Base-by-base conservation (phyloP, 805 yeast genomes). In the Candida verbasci region DNA sequence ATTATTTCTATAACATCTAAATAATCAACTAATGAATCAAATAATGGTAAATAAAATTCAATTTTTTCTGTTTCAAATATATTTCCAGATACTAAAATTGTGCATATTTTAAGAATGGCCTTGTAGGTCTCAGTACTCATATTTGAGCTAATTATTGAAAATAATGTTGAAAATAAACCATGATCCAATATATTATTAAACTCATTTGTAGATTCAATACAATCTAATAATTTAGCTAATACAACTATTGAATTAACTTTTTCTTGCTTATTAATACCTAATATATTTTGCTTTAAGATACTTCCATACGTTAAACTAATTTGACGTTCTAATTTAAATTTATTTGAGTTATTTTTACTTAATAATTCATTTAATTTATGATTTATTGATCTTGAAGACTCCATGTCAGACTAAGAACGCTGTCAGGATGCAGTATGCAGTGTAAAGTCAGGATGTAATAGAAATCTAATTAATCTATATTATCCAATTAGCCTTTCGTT, bases 211-310 rank as follows among this genome's bases (percentile, higher is more conserved):
- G 76, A 73, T 6, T 72, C 66, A 9, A 64, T 48, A 35, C 63
- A 62, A 29, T 75, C 80, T 29, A 77, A 53, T 18, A 74, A 58
- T 43, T 69, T 74, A 22, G 80, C 74, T 21, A 80, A 54, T 3
- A 77, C 76, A 1, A 72, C 71, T 8, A 78, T 70, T 2, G 76
- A 65, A 51, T 73, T 76, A 32, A 72, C 67, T 43, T 68, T 66
- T 39, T 75, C 81, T 33, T 70, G 68, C 37, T 70, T 70, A 40
- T 69, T 74, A 34, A 59, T 58, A 10, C 74, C 73, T 39, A 69
- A 47, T 22, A 75, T 68, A 30, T 70, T 67, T 9, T 53, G 32
- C 40, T 62, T 65, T 28, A 77, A 56, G 17, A 60, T 60, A 18
- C 49, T 37, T 26, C 67, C 62, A 45, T 63, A 67, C 29, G 39